These are phyloP conservation scores for Macrophomina phaseolina DNA, from an alignment of 2,329 filamentous ascomycete species.

Conservation along the genomic window DNA sequence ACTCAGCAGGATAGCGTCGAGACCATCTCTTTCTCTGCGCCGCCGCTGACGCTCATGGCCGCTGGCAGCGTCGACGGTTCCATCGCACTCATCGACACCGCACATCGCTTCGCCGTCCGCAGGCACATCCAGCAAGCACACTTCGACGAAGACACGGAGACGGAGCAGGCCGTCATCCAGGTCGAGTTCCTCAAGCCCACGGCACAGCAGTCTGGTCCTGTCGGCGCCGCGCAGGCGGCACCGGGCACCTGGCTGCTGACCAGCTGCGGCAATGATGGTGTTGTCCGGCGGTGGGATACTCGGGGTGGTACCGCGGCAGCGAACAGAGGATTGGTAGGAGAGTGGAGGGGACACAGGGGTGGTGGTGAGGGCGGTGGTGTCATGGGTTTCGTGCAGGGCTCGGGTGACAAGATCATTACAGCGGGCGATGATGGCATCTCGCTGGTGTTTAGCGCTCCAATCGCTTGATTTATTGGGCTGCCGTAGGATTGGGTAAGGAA, in stretches of 20 bases:
- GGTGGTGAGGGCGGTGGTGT: conserved; percentile 87
- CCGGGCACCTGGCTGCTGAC: conserved; percentile 73
- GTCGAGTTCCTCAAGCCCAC: conserved; percentile 76
- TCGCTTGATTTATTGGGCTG: conserved; percentile 5
- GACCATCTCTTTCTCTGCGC: conserved; percentile 69
- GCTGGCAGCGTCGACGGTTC: conserved; percentile 68
- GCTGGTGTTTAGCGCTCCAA: conserved; percentile 65
- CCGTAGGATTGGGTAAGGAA: not conserved
- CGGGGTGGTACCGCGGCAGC: conserved; percentile 70
- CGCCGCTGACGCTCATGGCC: conserved; percentile 65
- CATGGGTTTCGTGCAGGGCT: conserved; percentile 79
- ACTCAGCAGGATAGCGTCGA: conserved; percentile 82
- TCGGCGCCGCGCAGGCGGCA: conserved; percentile 34
- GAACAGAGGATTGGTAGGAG: conserved; percentile 74
- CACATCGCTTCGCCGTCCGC: conserved; percentile 84
- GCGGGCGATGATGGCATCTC: conserved; percentile 84
- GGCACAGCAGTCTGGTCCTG: not conserved
- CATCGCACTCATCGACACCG: conserved; percentile 86
- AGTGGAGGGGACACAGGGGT: conserved; percentile 90
- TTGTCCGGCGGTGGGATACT: conserved; percentile 86
- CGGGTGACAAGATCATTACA: conserved; percentile 66
- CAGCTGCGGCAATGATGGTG: conserved; percentile 89
- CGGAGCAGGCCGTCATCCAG: conserved; percentile 85
- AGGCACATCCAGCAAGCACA: conserved; percentile 82
- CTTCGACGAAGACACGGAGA: conserved; percentile 65